A percentile compares a stretch with the other conserved stretches of the same genome.
These are phyloP conservation scores for Naganishia albida DNA, from an alignment of 1,284 basidiomycete genomes.

Conservation along the genomic window DNA sequence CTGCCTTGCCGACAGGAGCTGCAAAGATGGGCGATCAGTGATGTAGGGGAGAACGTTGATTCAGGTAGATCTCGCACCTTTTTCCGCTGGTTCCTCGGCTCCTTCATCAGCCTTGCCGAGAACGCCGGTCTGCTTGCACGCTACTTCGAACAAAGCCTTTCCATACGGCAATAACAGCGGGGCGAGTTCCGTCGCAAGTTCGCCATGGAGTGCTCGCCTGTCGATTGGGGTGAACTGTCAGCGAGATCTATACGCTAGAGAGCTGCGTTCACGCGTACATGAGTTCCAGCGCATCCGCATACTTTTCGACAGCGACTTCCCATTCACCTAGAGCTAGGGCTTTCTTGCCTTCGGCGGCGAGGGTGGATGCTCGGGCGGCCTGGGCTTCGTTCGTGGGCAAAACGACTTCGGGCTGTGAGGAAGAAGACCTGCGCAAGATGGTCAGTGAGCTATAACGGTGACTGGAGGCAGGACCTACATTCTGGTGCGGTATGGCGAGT, in stretches of 20 bases:
- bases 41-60: too few relatives aligned
- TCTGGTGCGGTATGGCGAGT: neutral
- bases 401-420: neutral
- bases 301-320: slow-evolving; percentile 79
- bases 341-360: slow-evolving; percentile 53
- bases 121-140: slow-evolving; percentile 75
- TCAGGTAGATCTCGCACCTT: slow-evolving; percentile 50
- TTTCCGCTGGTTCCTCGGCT: slow-evolving; percentile 62
- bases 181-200: slow-evolving; percentile 73
- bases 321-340: slow-evolving; percentile 83
- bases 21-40: neutral
- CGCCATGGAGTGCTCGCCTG: slow-evolving; percentile 70
- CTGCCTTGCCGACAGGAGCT: slow-evolving; percentile 10
- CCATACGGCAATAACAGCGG: slow-evolving; percentile 84
- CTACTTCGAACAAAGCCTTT: slow-evolving; percentile 82
- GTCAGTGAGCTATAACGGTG: neutral
- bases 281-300: slow-evolving; percentile 78
- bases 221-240: neutral
- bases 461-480: neutral
- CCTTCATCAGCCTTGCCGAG: slow-evolving; percentile 62
- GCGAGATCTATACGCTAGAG: neutral
- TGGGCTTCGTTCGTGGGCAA: neutral
- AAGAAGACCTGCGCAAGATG: slow-evolving; percentile 4
- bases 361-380: slow-evolving; percentile 23
- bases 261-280: slow-evolving; percentile 64